A percentile compares a stretch with the other conserved stretches of the same genome.
phyloP scores from a whole-genome alignment of 495 filamentous ascomycete species.

The Penicillium bialowiezense region DNA sequence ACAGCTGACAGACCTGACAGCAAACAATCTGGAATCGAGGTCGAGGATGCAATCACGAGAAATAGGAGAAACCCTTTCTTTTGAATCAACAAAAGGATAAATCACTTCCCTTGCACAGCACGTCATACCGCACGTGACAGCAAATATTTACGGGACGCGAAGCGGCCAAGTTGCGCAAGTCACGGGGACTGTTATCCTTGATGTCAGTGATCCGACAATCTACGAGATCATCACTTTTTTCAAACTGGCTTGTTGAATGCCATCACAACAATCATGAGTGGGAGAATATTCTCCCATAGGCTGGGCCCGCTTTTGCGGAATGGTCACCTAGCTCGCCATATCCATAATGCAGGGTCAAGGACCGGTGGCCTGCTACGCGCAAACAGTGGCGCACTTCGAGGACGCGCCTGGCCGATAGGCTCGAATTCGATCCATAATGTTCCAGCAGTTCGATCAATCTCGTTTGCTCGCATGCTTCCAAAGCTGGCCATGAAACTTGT shows the following conservation, averaged over 20 bases:
- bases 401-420: constrained; percentile 71
- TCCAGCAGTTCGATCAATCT: constrained; percentile 78
- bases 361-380: constrained; percentile 69
- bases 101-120: constrained; percentile 33
- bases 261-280: constrained; percentile 63
- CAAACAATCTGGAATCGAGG: neutral
- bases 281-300: constrained; percentile 73
- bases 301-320: constrained; percentile 64
- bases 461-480: constrained; percentile 82
- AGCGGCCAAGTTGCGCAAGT: constrained; percentile 38
- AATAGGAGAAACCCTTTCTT: neutral
- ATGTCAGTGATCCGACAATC: constrained; percentile 25
- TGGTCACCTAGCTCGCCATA: constrained; percentile 61
- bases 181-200: constrained; percentile 28
- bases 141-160: constrained; percentile 26
- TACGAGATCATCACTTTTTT: constrained; percentile 19
- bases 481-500: constrained; percentile 84
- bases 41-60: neutral
- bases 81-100: constrained; percentile 11
- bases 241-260: constrained; percentile 33
- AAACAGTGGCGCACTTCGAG: constrained; percentile 57
- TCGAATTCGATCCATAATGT: constrained; percentile 73
- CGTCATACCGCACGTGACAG: constrained; percentile 41
- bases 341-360: constrained; percentile 55
- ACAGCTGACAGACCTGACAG: neutral